Percentiles rank a stretch among this genome's conserved stretches.
These are phyloP conservation scores for Curvularia hawaiiensis DNA, from an alignment of 2,329 filamentous ascomycete species.

Conservation along the genomic window DNA sequence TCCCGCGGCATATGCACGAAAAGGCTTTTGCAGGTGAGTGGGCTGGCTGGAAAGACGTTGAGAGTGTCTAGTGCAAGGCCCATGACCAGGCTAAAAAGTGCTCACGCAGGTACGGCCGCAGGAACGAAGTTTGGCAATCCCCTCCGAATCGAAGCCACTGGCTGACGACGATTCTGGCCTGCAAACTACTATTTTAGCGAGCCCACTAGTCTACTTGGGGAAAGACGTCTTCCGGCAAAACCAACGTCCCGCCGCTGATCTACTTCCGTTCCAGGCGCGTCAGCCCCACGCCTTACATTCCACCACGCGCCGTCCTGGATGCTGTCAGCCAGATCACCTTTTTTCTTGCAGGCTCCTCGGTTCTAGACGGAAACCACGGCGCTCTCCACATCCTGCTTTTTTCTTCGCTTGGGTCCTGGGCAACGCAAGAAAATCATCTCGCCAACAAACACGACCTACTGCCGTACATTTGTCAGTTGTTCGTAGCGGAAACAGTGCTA, in stretches of 20 bases:
- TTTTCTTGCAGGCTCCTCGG: background rate
- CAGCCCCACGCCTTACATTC: slow-evolving; percentile 4
- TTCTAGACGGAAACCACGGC: background rate
- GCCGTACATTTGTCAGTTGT: background rate
- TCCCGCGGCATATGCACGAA: slow-evolving; percentile 18
- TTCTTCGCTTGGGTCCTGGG: background rate
- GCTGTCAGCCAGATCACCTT: slow-evolving; percentile 7
- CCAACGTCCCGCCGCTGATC: slow-evolving; percentile 19
- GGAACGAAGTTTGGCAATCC: slow-evolving; percentile 17
- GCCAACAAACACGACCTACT: background rate
- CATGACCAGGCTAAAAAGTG: slow-evolving; percentile 16
- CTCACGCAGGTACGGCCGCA: slow-evolving; percentile 23
- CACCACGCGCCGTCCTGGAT: slow-evolving; percentile 4
- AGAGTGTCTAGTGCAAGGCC: slow-evolving; percentile 12
- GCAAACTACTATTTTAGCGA: background rate
- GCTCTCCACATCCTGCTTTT: background rate
- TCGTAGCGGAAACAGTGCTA: slow-evolving; percentile 5
- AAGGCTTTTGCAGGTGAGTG: slow-evolving; percentile 15
- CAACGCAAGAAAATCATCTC: slow-evolving; percentile 3
- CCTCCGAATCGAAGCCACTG: slow-evolving; percentile 4
- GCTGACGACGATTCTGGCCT: slow-evolving; percentile 14
- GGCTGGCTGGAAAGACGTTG: slow-evolving; percentile 14
- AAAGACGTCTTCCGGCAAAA: slow-evolving; percentile 17
- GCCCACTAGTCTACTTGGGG: slow-evolving; percentile 2
- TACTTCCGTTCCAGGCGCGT: slow-evolving; percentile 3